Evolutionary conservation across 257 asterid species (phyloP).

Genomic region (Nyctanthes arbortristis): DNA sequence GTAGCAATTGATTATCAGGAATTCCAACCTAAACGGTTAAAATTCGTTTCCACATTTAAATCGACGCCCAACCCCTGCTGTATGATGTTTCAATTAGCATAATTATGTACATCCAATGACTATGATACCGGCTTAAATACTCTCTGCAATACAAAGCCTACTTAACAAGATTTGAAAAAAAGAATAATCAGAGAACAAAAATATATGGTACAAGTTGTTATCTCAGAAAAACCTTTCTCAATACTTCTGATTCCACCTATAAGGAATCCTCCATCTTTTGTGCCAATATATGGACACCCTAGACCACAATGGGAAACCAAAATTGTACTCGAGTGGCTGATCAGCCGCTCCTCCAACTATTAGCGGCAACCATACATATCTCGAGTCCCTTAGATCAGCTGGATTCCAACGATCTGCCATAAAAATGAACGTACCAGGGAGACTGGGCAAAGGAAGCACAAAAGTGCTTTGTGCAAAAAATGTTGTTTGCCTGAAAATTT

Average conservation of each 20-base stretch:
- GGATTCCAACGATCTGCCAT: slow-evolving; percentile 99
- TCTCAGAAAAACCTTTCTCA: slow-evolving; percentile 16
- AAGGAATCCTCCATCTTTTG: slow-evolving; percentile 89
- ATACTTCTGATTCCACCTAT: slow-evolving; percentile 36
- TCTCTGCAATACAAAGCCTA: not conserved
- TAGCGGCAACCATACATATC: slow-evolving; percentile 91
- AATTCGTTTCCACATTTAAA: too few species aligned
- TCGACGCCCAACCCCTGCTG: too few species aligned
- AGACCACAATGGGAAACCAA: slow-evolving; percentile 94
- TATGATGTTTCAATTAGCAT: not conserved
- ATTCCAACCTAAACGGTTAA: too few species aligned
- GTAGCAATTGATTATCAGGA: too few species aligned
- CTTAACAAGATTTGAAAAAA: not conserved
- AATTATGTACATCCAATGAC: not conserved
- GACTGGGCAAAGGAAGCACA: slow-evolving; percentile 76
- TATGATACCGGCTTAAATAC: not conserved
- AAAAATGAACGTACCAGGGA: slow-evolving; percentile 64
- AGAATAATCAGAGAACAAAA: slow-evolving; percentile 8
- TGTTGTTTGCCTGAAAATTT: slow-evolving; percentile 57
- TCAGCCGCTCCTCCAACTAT: slow-evolving; percentile 80
- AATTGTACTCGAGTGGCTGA: slow-evolving; percentile 75
- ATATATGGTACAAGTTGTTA: slow-evolving; percentile 21
- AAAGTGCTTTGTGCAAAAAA: slow-evolving; percentile 86
- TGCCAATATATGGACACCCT: slow-evolving; percentile 95
- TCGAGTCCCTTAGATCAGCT: slow-evolving; percentile 84